These are phyloP conservation scores for Aegilops bicornis DNA, from an alignment of 176 grass and related monocot species.

Conservation along the genomic window DNA sequence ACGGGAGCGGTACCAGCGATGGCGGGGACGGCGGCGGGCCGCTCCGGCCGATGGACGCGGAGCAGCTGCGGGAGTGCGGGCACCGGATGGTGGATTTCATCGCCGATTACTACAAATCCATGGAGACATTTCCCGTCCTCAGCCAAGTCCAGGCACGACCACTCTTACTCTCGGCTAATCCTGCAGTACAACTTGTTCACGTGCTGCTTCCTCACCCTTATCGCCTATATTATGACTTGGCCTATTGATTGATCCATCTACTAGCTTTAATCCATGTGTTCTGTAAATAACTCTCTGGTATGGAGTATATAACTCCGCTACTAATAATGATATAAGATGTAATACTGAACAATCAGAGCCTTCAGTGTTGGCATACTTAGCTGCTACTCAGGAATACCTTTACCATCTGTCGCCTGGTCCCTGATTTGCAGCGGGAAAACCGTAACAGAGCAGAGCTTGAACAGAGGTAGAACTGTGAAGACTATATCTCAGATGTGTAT, in stretches of 20 bases:
- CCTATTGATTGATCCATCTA: neutral
- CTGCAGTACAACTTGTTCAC: neutral
- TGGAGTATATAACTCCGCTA: neutral
- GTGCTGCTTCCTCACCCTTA: neutral
- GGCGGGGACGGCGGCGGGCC: neutral
- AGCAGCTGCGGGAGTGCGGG: slow-evolving; percentile 70
- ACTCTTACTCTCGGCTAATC: neutral
- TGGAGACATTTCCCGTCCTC: slow-evolving; percentile 68
- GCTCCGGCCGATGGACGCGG: slow-evolving; percentile 66
- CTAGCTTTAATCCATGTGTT: neutral
- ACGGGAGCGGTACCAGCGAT: neutral
- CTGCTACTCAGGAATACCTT: neutral
- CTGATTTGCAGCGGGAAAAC: neutral
- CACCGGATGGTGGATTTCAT: slow-evolving; percentile 83
- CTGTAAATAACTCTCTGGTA: neutral
- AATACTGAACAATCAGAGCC: neutral
- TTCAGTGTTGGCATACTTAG: neutral
- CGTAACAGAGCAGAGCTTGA: neutral
- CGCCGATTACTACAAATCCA: slow-evolving; percentile 68
- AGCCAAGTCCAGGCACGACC: slow-evolving; percentile 62
- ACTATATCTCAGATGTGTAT: neutral
- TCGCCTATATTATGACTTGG: neutral
- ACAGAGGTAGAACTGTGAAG: neutral
- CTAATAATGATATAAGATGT: neutral
- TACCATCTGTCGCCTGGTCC: neutral